Evolutionary conservation across 2,329 filamentous ascomycete genomes (phyloP), one percentile per base, ranked within the genome.

Genomic region (Fusarium sp.): DNA sequence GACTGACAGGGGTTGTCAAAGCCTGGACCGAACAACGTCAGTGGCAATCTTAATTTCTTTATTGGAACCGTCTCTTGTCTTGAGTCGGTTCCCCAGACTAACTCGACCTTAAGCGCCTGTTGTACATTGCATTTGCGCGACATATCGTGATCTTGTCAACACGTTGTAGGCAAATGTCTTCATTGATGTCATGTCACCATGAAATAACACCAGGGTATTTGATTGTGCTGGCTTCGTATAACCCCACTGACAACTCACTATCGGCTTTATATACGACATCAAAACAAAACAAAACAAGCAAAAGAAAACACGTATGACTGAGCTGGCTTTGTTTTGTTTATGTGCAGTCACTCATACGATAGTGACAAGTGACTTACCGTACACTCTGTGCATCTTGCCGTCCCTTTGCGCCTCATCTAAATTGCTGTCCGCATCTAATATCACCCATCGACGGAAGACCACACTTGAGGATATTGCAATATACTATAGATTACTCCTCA

Each of bases 11-110:
- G 65, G 22, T 47, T 31, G 28, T 42, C 10, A 53, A 53, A 38
- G 36, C 49, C 55, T 62, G 40, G 22, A 36, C 65, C 50, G 31
- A 59, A 40, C 26, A 62, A 46, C 52, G 53, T 67, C 67, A 67
- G 66, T 70, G 67, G 67, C 66, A 67, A 67, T 70, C 62, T 62
- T 62, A 70, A 69, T 69, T 67, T 69, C 53, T 43, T 33, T 34
- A 34, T 39, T 49, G 42, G 28, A 17, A 38, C n/a, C 28, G 28
- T 31, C 28, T 31, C 28, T 31, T 31, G 28, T 13, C 36, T 38
- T 24, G 42, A 40, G 47, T 52, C 36, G 38, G 36, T 66, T 62
- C 56, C 31, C 65, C 50, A 50, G 61, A 66, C 57, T 40, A 38
- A 42, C 22, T 17, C 15, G 6, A 14, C 5, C 34, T 14, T 36